phyloP scores from a whole-genome alignment of 176 grass and related monocot genomes.

The Hyparrhenia diplandra region DNA sequence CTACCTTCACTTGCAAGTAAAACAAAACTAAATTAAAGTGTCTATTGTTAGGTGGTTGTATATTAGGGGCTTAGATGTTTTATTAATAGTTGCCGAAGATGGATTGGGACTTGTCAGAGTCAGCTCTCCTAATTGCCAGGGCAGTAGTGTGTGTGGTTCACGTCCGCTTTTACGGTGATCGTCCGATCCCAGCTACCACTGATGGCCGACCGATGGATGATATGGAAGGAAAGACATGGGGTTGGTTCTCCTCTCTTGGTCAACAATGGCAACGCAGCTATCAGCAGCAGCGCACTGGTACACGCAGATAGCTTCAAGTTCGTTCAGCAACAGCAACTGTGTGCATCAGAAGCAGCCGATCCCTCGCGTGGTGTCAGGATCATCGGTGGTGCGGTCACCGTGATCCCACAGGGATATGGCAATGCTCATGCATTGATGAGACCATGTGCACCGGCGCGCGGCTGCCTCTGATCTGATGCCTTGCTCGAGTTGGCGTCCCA shows the following conservation, averaged over 20 bases:
- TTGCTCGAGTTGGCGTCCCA: slow-evolving; percentile 10
- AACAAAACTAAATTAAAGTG: neutral
- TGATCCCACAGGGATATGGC: neutral
- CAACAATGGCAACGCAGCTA: neutral
- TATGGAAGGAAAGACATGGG: too few species aligned
- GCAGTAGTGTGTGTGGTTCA: neutral
- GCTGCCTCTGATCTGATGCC: too few species aligned
- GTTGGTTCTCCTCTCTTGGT: neutral
- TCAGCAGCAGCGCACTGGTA: neutral
- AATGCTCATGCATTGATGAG: slow-evolving; percentile 10
- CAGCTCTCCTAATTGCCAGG: neutral
- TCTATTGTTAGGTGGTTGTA: slow-evolving; percentile 6
- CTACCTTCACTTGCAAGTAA: slow-evolving; percentile 18
- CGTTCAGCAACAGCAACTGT: neutral
- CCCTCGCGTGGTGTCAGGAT: slow-evolving; percentile 9
- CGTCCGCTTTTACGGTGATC: slow-evolving; percentile 3
- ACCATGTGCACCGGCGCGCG: slow-evolving; percentile 24
- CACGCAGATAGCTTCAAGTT: neutral
- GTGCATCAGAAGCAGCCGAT: neutral
- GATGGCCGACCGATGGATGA: neutral
- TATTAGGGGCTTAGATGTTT: neutral
- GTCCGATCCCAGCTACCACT: neutral
- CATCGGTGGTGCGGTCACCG: neutral
- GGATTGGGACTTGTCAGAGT: neutral
- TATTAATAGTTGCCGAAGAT: neutral